Evolutionary conservation across 1,139 yeast genomes (phyloP), one percentile per base, ranked within the genome.

Genomic region (Saccharomyces pastorianus): DNA sequence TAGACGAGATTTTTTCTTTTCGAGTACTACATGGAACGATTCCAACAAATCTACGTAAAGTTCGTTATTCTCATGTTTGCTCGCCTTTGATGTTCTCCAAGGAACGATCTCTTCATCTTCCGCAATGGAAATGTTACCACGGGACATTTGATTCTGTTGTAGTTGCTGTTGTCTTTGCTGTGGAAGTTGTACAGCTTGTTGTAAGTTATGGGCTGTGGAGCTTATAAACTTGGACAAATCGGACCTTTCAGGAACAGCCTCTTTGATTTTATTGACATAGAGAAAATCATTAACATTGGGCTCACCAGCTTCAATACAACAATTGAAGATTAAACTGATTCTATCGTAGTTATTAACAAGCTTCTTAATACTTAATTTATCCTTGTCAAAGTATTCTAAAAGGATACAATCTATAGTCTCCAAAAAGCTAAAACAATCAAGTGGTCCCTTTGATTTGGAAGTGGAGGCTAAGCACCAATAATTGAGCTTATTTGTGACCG

Each of bases 31-130:
- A 73, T 72, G 34, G 78, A 88, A 69, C 0, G 77, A 73, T 66
- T 89, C 96, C 4, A 76, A 72, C 4, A 90, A 69, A 68, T 90
- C 97, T 8, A 90, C 85, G 67, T 83, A 88, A 71, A 90, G 78
- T 69, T 90, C 96, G 67, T 89, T 88, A 59, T 82, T 84, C 5
- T 88, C 77, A 68, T 86, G 81, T 56, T 79, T 77, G 11, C 85
- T 84, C 57, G 81, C 79, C 17, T 34, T 34, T 6, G 83, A 70
- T 50, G 83, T 73, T 63, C 96, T 77, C 96, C 96, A 89, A 1
- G 95, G 93, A 9, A 79, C 78, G 4, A 70, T 71, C 2, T 71
- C 58, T 23, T 57, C 58, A 27, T 60, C 53, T 29, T 27, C 47
- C 6, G 23, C 46, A 7, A 49, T 31, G 14, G 47, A 38, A 17